Conservation (phyloP, 345 rosid species). For the Eutrema japonicum region DNA sequence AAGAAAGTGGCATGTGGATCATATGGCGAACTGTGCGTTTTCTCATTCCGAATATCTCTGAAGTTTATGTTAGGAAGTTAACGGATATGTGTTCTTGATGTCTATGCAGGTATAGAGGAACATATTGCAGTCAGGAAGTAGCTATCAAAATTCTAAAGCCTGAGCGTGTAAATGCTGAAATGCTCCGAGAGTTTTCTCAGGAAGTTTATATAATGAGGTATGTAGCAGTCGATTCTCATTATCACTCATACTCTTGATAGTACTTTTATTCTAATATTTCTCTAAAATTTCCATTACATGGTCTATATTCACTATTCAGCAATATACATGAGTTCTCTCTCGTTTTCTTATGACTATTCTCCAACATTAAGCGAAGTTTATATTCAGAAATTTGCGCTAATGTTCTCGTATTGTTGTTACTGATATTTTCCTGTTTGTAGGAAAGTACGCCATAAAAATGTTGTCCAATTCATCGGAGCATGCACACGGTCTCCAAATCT, state of each 20-base stretch:
- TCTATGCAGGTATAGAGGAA: constrained; percentile 72
- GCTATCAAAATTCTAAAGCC: constrained; percentile 91
- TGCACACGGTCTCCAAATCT: constrained; percentile 83
- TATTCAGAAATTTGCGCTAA: neutral
- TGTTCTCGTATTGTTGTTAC: neutral
- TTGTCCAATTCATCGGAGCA: constrained; percentile 96
- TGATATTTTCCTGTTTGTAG: constrained; percentile 50
- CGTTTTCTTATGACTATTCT: neutral
- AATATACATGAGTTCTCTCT: neutral
- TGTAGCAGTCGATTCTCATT: constrained; percentile 33
- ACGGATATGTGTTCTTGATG: constrained; percentile 9
- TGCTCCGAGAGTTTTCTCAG: constrained; percentile 87
- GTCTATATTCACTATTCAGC: neutral
- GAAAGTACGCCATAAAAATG: constrained; percentile 94
- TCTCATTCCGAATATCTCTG: constrained; percentile 1
- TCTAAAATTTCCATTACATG: neutral
- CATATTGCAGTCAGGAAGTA: constrained; percentile 93
- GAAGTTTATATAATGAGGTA: constrained; percentile 98
- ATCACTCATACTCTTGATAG: constrained; percentile 1
- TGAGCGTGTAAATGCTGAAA: constrained; percentile 73
- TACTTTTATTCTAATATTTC: neutral
- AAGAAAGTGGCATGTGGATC: constrained; percentile 90
- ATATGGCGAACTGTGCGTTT: constrained; percentile 82
- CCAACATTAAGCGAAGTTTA: neutral
- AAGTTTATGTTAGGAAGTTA: constrained; percentile 2